These are phyloP conservation scores for Oenanthe javanica DNA, from an alignment of 140 eudicot species.

Conservation along the genomic window DNA sequence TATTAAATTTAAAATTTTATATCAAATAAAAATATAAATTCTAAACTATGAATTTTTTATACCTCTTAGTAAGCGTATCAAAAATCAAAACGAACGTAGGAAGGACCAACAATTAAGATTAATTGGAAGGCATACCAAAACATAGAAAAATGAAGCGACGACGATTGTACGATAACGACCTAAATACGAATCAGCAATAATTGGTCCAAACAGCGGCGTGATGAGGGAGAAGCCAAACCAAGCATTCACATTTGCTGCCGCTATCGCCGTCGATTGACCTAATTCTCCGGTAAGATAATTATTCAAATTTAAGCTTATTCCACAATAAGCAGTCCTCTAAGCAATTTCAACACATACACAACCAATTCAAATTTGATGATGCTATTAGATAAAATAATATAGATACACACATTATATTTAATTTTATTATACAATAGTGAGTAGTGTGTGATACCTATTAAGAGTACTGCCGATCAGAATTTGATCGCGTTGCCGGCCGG, in stretches of 20 bases:
- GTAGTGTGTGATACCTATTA: conserved; percentile 10
- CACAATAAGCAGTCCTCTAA: conserved; percentile 42
- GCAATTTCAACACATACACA: conserved; percentile 36
- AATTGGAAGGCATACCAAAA: conserved; percentile 13
- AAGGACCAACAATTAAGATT: too few relatives aligned
- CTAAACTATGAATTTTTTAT: too few relatives aligned
- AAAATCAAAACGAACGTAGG: too few relatives aligned
- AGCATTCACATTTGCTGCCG: conserved; percentile 43
- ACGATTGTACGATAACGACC: conserved; percentile 42
- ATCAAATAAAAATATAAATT: too few relatives aligned
- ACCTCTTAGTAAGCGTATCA: too few relatives aligned
- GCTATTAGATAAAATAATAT: too few relatives aligned
- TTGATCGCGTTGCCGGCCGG: conserved; percentile 25
- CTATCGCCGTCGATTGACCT: conserved; percentile 45
- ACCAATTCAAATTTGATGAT: not conserved
- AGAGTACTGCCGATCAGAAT: conserved; percentile 13
- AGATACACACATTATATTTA: too few relatives aligned
- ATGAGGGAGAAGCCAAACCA: conserved; percentile 39
- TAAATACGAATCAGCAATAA: conserved; percentile 39
- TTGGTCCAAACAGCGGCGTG: conserved; percentile 40
- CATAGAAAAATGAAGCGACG: conserved; percentile 30
- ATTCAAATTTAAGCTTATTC: conserved; percentile 36
- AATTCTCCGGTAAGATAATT: conserved; percentile 40
- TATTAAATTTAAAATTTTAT: too few relatives aligned
- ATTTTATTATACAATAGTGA: not conserved